These are phyloP conservation scores for Herpetomonas tarakana DNA, from an alignment of 208 protist genomes.

Conservation along the genomic window DNA sequence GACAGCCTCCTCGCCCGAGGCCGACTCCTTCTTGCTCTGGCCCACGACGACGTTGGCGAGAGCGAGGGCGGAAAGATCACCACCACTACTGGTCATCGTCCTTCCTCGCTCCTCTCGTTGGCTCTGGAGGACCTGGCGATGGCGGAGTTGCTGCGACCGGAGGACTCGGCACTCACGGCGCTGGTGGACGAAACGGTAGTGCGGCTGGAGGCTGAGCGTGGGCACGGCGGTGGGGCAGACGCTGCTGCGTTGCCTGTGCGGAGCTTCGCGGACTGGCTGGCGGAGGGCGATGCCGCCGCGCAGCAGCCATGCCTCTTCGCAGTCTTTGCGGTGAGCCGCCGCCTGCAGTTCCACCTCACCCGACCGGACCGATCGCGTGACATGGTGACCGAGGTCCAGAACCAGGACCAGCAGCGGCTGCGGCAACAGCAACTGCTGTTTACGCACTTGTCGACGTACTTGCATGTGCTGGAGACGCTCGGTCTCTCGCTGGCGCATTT, in stretches of 20 bases:
- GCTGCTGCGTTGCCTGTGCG: too few species aligned
- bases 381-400: too few species aligned
- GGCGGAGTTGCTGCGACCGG: neutral
- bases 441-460: slow-evolving; percentile 1
- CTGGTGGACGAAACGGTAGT: neutral
- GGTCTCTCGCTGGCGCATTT: slow-evolving; percentile 6
- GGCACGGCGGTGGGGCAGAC: too few species aligned
- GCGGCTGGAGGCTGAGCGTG: neutral
- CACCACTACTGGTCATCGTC: too few species aligned
- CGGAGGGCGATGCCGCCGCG: neutral
- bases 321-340: neutral
- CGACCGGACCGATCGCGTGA: neutral
- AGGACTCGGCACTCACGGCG: neutral
- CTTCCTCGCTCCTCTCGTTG: neutral
- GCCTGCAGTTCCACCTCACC: neutral
- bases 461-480: slow-evolving; percentile 3
- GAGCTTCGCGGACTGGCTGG: neutral
- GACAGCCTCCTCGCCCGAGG: neutral
- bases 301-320: neutral
- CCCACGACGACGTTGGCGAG: too few species aligned
- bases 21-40: neutral
- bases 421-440: neutral
- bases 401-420: neutral
- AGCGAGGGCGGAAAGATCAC: too few species aligned
- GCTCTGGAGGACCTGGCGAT: neutral